A percentile compares a stretch with the other conserved stretches of the same genome.
Conservation (phyloP, 2,329 filamentous ascomycete species). For the Aspergillus oerlinghausenensis region DNA sequence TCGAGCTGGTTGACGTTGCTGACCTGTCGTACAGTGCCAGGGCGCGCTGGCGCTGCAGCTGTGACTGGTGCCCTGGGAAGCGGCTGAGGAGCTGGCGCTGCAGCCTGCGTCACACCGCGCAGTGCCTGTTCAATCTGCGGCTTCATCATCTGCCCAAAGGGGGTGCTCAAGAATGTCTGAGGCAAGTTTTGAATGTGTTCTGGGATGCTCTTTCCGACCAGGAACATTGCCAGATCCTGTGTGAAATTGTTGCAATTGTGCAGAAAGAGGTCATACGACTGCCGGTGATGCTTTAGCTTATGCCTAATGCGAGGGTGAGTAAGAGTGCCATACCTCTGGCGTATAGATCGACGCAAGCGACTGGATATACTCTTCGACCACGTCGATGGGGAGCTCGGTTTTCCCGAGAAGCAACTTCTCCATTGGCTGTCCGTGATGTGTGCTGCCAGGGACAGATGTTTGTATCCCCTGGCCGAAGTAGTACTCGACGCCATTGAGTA, state of each 20-base stretch:
- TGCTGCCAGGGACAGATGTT: constrained; percentile 71
- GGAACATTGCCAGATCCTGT: constrained; percentile 84
- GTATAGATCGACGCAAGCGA: constrained; percentile 81
- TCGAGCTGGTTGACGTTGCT: constrained; percentile 59
- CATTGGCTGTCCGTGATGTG: constrained; percentile 81
- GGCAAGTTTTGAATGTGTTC: constrained; percentile 81
- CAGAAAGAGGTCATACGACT: constrained; percentile 81
- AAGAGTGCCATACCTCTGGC: constrained; percentile 52
- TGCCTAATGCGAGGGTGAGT: background rate
- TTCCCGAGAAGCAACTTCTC: constrained; percentile 69
- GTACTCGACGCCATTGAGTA: constrained; percentile 81
- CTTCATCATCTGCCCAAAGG: constrained; percentile 81
- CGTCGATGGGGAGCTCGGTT: constrained; percentile 73
- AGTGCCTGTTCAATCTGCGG: constrained; percentile 67
- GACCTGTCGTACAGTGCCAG: constrained; percentile 57
- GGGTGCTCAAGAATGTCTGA: constrained; percentile 76
- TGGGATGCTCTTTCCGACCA: constrained; percentile 84
- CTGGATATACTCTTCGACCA: constrained; percentile 82
- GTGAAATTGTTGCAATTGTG: constrained; percentile 99
- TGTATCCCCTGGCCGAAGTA: constrained; percentile 87
- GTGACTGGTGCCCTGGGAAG: constrained; percentile 14
- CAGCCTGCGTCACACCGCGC: constrained; percentile 58
- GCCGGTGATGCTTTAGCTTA: constrained; percentile 8
- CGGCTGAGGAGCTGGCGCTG: constrained; percentile 28
- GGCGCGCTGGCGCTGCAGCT: constrained; percentile 9